phyloP scores from a whole-genome alignment of 495 filamentous ascomycete species.

The Trichoderma reesei region DNA sequence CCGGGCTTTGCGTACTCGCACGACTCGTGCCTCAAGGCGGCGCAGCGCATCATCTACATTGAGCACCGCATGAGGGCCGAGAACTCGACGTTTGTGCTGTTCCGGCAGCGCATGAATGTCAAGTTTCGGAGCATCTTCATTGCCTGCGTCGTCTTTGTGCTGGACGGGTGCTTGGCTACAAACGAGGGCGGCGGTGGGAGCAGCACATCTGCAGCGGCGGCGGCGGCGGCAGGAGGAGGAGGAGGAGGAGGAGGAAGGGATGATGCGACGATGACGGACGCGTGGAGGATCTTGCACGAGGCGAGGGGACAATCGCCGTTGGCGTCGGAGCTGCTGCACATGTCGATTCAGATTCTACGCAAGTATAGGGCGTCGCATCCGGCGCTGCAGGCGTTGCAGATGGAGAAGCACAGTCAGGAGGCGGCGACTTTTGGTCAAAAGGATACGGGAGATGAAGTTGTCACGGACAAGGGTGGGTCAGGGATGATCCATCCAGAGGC shows the following conservation, averaged over 20 bases:
- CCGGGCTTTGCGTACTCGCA: conserved; percentile 23
- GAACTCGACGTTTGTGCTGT: conserved; percentile 16
- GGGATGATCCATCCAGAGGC: too few species aligned
- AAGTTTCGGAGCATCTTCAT: conserved; percentile 39
- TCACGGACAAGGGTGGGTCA: too few species aligned
- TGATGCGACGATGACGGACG: conserved; percentile 33
- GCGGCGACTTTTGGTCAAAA: not conserved
- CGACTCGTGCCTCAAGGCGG: conserved; percentile 28
- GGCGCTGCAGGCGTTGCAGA: not conserved
- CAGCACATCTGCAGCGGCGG: too few species aligned
- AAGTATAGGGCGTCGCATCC: conserved; percentile 20
- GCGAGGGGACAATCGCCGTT: conserved; percentile 27
- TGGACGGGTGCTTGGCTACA: conserved; percentile 35
- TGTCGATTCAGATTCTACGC: conserved; percentile 23
- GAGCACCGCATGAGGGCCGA: conserved; percentile 20
- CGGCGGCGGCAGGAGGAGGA: conserved; percentile 26
- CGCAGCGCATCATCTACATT: conserved; percentile 24
- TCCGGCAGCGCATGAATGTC: conserved; percentile 20
- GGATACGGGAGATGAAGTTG: not conserved
- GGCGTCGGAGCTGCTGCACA: conserved; percentile 24
- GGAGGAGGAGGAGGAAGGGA: too few species aligned
- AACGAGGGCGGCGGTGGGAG: conserved; percentile 15
- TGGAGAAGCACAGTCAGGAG: not conserved
- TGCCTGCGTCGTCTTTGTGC: conserved; percentile 35
- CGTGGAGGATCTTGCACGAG: conserved; percentile 34